These are phyloP conservation scores for Gloeostereum incarnatum DNA, from an alignment of 768 basidiomycete species.

Conservation along the genomic window DNA sequence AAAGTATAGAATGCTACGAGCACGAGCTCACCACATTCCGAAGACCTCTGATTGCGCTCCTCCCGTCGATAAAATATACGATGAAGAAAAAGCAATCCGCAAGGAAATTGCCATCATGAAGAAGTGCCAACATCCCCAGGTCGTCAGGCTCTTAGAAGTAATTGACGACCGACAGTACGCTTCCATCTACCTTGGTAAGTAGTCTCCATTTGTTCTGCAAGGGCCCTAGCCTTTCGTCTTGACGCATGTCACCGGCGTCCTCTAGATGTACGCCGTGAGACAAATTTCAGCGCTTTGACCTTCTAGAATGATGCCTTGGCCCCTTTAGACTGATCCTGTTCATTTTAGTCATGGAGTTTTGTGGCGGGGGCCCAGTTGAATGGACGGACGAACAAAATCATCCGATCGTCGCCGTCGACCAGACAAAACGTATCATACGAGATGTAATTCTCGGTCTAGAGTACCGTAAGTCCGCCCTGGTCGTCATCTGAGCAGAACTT, in stretches of 20 bases:
- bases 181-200: slow-evolving; percentile 91
- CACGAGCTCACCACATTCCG: slow-evolving; percentile 14
- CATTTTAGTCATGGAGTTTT: slow-evolving; percentile 84
- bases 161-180: slow-evolving; percentile 87
- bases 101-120: slow-evolving; percentile 99
- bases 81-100: slow-evolving; percentile 75
- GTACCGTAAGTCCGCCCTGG: slow-evolving; percentile 59
- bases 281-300: too few relatives aligned
- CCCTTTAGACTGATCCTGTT: neutral
- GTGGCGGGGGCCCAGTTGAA: slow-evolving; percentile 89
- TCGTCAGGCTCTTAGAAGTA: slow-evolving; percentile 86
- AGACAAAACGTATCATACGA: slow-evolving; percentile 81
- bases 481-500: slow-evolving; percentile 7
- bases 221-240: slow-evolving; percentile 5
- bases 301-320: too few relatives aligned
- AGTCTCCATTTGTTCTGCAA: slow-evolving; percentile 5
- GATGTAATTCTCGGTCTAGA: slow-evolving; percentile 93
- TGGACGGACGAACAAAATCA: slow-evolving; percentile 62
- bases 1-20: too few relatives aligned
- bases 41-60: slow-evolving; percentile 33
- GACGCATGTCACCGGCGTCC: neutral
- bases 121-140: slow-evolving; percentile 84
- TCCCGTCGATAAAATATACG: slow-evolving; percentile 59
- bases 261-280: too few relatives aligned
- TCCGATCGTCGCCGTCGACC: slow-evolving; percentile 76